phyloP scores from a whole-genome alignment of 805 yeast species.

The Saturnispora gosingensis region DNA sequence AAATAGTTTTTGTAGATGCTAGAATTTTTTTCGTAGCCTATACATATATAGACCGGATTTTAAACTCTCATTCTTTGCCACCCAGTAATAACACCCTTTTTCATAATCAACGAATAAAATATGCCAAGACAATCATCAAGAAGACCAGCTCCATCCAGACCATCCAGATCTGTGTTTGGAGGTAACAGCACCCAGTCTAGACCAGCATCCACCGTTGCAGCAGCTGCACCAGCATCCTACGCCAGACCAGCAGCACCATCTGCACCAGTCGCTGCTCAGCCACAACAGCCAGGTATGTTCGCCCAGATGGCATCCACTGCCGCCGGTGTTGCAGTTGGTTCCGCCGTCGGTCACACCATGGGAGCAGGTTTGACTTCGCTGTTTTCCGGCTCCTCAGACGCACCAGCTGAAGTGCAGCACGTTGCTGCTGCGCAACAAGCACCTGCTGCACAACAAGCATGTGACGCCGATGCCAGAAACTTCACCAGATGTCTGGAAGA shows the following conservation, averaged over 20 bases:
- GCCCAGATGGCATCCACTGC: slow-evolving; percentile 98
- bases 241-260: slow-evolving; percentile 37
- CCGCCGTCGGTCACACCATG: slow-evolving; percentile 91
- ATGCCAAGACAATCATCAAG: slow-evolving; percentile 31
- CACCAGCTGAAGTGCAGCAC: slow-evolving; percentile 31
- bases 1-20: background rate
- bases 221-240: slow-evolving; percentile 38
- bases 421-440: slow-evolving; percentile 27
- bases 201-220: slow-evolving; percentile 72
- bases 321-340: slow-evolving; percentile 99
- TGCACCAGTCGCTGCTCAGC: slow-evolving; percentile 39
- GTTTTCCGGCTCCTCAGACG: slow-evolving; percentile 65
- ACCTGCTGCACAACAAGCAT: slow-evolving; percentile 35
- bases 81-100: background rate
- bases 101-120: background rate
- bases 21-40: background rate
- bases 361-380: slow-evolving; percentile 90
- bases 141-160: slow-evolving; percentile 34
- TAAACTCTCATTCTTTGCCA: background rate
- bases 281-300: slow-evolving; percentile 74
- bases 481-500: slow-evolving; percentile 94
- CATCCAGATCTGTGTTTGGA: slow-evolving; percentile 24
- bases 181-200: slow-evolving; percentile 38
- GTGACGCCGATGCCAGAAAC: slow-evolving; percentile 90
- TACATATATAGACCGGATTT: background rate